Percentiles rank a stretch among this genome's conserved stretches.
Evolutionary conservation across 139 green algal species (phyloP).

Genomic region (Tetradesmus lagerheimii): DNA sequence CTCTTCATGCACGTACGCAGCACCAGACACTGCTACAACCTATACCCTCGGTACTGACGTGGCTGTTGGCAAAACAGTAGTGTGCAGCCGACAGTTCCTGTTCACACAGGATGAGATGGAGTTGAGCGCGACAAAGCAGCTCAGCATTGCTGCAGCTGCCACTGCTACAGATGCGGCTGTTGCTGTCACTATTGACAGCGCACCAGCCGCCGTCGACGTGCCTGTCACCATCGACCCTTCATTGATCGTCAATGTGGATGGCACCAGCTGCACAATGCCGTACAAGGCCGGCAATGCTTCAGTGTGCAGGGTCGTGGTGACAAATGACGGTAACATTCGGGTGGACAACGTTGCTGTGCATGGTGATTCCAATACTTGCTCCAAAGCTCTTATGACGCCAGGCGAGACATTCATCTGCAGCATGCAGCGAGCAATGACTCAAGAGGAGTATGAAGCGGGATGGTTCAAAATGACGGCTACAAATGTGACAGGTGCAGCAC

Average conservation of each 20-base stretch:
- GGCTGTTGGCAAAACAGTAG: background rate
- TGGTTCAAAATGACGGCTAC: conserved; percentile 2
- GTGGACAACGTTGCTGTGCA: background rate
- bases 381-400: background rate
- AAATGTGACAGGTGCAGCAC: background rate
- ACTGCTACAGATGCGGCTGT: background rate
- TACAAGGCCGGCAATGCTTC: background rate
- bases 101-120: background rate
- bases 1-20: background rate
- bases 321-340: background rate
- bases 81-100: background rate
- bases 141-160: background rate
- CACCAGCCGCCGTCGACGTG: background rate
- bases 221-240: background rate
- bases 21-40: background rate
- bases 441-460: background rate
- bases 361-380: background rate
- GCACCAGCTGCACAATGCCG: background rate
- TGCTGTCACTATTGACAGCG: background rate
- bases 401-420: background rate
- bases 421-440: background rate
- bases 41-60: background rate
- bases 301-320: background rate
- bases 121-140: background rate
- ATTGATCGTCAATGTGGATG: background rate